Evolutionary conservation across 345 rosid genomes (phyloP).

Genomic region (Eucalyptus cloeziana): DNA sequence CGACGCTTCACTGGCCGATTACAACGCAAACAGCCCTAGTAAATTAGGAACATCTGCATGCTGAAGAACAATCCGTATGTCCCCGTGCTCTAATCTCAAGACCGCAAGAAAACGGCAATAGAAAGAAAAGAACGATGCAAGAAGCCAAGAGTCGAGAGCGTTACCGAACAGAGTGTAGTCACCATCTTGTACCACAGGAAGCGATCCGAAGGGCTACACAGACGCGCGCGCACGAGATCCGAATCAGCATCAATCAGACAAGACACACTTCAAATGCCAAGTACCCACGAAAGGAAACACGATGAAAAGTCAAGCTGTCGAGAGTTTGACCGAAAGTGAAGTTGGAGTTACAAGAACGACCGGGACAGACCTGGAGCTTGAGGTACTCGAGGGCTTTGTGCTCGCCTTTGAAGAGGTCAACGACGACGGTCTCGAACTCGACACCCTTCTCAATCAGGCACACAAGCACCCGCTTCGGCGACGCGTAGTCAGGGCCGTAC

Average conservation of each 20-base stretch:
- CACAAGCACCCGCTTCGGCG: conserved; percentile 34
- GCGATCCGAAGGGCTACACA: conserved; percentile 56
- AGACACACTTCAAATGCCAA: not conserved
- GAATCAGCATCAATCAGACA: not conserved
- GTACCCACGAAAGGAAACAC: not conserved
- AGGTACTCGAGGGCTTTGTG: conserved; percentile 37
- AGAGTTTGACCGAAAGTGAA: not conserved
- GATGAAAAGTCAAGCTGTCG: not conserved
- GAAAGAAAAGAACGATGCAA: not conserved
- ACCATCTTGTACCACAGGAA: conserved; percentile 61
- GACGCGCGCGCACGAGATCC: not conserved
- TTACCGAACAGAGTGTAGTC: conserved; percentile 37
- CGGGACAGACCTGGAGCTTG: conserved; percentile 32
- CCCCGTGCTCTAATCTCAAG: not conserved
- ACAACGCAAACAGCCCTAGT: not conserved
- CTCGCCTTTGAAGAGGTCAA: conserved; percentile 58
- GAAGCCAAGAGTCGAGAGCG: not conserved
- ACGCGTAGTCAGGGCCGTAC: conserved; percentile 37
- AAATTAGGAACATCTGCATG: not conserved
- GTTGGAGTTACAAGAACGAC: no score
- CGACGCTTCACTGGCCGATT: not conserved
- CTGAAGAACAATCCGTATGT: not conserved
- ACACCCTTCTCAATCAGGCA: conserved; percentile 45
- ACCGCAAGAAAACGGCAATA: not conserved
- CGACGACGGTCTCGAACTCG: conserved; percentile 35